phyloP scores from a whole-genome alignment of 2,329 filamentous ascomycete genomes.

The Diaporthe citrichinensis region DNA sequence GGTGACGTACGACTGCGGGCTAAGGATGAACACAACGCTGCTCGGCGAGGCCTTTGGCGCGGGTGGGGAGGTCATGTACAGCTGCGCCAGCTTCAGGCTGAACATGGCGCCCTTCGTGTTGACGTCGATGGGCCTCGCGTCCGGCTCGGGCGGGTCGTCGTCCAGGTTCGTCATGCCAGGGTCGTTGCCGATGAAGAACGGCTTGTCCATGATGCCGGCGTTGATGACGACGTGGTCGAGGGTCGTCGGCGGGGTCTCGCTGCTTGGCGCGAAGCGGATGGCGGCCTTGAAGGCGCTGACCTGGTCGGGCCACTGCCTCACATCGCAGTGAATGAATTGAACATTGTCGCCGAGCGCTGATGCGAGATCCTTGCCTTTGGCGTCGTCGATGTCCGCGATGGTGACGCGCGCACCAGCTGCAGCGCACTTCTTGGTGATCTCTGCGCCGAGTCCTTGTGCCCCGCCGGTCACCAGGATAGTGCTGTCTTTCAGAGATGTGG shows the following conservation, averaged over 20 bases:
- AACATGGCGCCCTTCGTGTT: slow-evolving; percentile 33
- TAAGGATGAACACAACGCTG: slow-evolving; percentile 20
- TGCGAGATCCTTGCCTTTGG: neutral
- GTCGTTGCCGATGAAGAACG: slow-evolving; percentile 7
- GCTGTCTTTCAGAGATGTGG: neutral
- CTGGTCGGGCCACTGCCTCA: slow-evolving; percentile 6
- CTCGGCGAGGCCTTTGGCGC: neutral
- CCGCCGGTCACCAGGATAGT: slow-evolving; percentile 1
- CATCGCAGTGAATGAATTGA: slow-evolving; percentile 16
- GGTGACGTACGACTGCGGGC: slow-evolving; percentile 16
- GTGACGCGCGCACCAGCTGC: neutral
- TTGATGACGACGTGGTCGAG: slow-evolving; percentile 30
- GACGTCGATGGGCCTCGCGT: slow-evolving; percentile 21
- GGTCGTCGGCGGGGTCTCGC: neutral
- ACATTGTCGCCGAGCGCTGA: neutral
- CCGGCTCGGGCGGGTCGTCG: slow-evolving; percentile 28
- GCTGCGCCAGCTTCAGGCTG: slow-evolving; percentile 29
- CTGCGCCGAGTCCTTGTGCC: slow-evolving; percentile 2
- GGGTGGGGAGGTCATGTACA: slow-evolving; percentile 6
- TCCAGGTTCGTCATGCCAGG: neutral
- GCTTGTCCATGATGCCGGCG: slow-evolving; percentile 21
- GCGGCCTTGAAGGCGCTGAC: slow-evolving; percentile 25
- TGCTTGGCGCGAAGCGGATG: slow-evolving; percentile 15
- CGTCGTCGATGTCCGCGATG: slow-evolving; percentile 16
- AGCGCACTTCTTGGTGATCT: neutral